phyloP scores from a whole-genome alignment of 768 basidiomycete genomes.

The Panus rudis region DNA sequence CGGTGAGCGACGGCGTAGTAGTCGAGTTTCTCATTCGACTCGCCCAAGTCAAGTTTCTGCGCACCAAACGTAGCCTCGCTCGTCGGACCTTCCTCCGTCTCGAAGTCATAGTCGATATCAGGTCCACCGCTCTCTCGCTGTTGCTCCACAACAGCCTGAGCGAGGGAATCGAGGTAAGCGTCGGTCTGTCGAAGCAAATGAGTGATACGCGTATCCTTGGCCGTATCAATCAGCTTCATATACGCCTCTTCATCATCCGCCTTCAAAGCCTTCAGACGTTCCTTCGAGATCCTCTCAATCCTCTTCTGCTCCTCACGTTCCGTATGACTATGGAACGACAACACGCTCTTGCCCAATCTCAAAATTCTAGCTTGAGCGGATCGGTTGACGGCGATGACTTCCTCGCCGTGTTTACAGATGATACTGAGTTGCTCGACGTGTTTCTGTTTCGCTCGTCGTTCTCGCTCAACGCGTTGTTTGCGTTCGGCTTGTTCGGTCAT shows the following conservation, averaged over 20 bases:
- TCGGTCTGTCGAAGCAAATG: constrained; percentile 94
- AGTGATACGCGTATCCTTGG: constrained; percentile 98
- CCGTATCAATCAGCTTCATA: constrained; percentile 97
- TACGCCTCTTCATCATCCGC: constrained; percentile 99
- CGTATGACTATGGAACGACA: constrained; percentile 79
- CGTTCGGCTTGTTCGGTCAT: constrained; percentile 86
- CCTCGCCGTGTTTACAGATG: constrained; percentile 79
- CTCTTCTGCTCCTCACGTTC: constrained; percentile 99
- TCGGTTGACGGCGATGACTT: constrained; percentile 59
- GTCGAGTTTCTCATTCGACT: constrained; percentile 74
- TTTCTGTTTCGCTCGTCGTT: constrained; percentile 91
- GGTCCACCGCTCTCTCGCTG: constrained; percentile 61
- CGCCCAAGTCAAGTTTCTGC: constrained; percentile 56
- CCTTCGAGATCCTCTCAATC: constrained; percentile 92
- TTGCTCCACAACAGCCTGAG: constrained; percentile 89
- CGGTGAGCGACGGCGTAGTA: constrained; percentile 95
- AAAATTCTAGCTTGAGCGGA: constrained; percentile 49
- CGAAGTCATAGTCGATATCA: constrained; percentile 38
- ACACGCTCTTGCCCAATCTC: constrained; percentile 68
- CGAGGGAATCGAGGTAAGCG: constrained; percentile 87
- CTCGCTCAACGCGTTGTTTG: constrained; percentile 86
- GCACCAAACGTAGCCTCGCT: constrained; percentile 92
- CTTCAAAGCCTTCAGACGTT: constrained; percentile 95
- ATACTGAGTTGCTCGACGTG: constrained; percentile 89
- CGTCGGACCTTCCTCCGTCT: constrained; percentile 65